Evolutionary conservation across 208 protist genomes (phyloP), one percentile per base, ranked within the genome.

Genomic region (Leishmania martiniquensis): DNA sequence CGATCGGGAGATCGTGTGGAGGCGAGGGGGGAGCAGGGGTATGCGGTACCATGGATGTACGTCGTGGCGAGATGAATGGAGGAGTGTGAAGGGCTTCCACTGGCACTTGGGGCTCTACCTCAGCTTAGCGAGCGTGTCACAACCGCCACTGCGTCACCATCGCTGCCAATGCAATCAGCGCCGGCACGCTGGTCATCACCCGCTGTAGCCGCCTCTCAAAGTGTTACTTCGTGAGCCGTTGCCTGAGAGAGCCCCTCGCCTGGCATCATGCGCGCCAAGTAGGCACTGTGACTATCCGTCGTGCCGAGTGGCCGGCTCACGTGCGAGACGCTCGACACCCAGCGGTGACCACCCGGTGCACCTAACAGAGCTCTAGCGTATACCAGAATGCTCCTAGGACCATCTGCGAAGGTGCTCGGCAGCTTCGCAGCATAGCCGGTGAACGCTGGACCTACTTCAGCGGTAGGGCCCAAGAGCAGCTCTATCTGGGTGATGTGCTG

Each of bases 301-400:
- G 59, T 22, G 59, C 32, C 13, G 17, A 25, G 12, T 65, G 20
- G 59, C 29, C 59, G 13, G 1, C 59, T 20, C 29, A 20, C 63
- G 34, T 39, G 44, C 1, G 63, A 52, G 63, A 78, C 45, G 47
- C 17, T 57, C 13, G 75, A 54, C 13, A 73, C 54, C 45, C 66
- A 65, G 67, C 55, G 32, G 54, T 72, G 75, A 45, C 75, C 65
- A 5, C 66, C 67, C 44, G 34, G 65, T 66, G 34, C 42, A 1
- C 15, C 4, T 25, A 52, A 39, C 52, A 54, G 75, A 5, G 37
- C 44, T 13, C 52, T 29, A 51, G 52, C 20, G 66, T 79, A 67
- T 7, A 45, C 51, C 17, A 73, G 6, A 9, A 67, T 59, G 37
- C 73, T 52, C 5, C 12, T n/a, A 13, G 65, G 37, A 4, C 54